Percentiles rank a stretch among this genome's conserved stretches.
phyloP scores from a whole-genome alignment of 805 yeast genomes.

The Maudiozyma saulgeensis region DNA sequence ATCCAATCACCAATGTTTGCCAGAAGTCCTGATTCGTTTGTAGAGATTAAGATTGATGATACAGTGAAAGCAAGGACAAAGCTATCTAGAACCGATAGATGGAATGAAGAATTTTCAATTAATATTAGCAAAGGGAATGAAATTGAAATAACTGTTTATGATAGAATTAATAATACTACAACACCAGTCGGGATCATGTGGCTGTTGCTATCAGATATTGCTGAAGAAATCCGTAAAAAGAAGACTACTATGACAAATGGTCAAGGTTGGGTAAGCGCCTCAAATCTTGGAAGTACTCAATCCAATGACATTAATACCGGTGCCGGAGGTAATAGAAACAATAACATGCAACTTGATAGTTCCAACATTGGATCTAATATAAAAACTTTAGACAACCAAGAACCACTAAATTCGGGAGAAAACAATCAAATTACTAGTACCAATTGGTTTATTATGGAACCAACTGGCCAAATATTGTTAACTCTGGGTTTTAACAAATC shows the following conservation, averaged over 20 bases:
- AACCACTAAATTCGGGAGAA: background rate
- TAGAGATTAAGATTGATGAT: conserved; percentile 80
- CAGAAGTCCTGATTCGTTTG: conserved; percentile 69
- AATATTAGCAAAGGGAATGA: conserved; percentile 88
- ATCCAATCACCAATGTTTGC: conserved; percentile 74
- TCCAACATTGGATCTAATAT: background rate
- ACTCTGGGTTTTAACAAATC: conserved; percentile 74
- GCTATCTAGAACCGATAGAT: conserved; percentile 64
- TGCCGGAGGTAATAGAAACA: background rate
- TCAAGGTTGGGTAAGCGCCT: conserved; percentile 85
- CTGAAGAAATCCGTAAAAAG: conserved; percentile 88
- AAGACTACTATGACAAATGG: conserved; percentile 68
- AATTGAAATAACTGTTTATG: conserved; percentile 79
- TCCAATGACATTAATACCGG: background rate
- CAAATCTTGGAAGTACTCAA: conserved; percentile 26
- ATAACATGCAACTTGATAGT: background rate
- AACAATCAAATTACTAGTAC: conserved; percentile 39
- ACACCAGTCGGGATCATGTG: conserved; percentile 90
- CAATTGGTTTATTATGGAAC: conserved; percentile 87
- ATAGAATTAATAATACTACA: conserved; percentile 52
- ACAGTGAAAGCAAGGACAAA: conserved; percentile 70
- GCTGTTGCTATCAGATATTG: conserved; percentile 82
- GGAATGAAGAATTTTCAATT: conserved; percentile 74
- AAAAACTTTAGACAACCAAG: background rate
- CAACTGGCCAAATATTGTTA: conserved; percentile 81